Evolutionary conservation across 1,284 basidiomycete species (phyloP).

Genomic region (Lignosus rhinocerotis): DNA sequence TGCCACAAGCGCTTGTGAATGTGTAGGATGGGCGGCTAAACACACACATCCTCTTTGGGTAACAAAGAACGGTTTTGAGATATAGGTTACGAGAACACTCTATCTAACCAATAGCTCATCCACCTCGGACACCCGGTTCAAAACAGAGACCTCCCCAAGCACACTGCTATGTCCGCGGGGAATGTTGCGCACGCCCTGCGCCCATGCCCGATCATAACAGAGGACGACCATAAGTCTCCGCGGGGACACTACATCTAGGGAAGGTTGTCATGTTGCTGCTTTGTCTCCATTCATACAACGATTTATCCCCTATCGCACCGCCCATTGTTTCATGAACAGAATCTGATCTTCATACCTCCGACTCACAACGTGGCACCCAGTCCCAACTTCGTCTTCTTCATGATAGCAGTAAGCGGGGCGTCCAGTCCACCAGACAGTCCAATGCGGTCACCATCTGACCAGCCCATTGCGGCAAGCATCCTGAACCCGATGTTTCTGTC

Average conservation of each 20-base stretch:
- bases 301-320: no score
- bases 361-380: constrained; percentile 51
- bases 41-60: constrained; percentile 1
- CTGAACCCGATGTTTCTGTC: constrained; percentile 73
- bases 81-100: background rate
- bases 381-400: constrained; percentile 75
- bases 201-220: no score
- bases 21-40: background rate
- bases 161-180: no score
- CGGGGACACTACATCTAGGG: no score
- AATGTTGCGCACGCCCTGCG: no score
- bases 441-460: constrained; percentile 70
- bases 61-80: constrained; percentile 1
- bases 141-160: no score
- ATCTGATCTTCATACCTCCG: background rate
- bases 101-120: no score
- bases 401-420: constrained; percentile 68
- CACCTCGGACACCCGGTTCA: no score
- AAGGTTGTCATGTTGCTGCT: no score
- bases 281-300: no score
- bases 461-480: constrained; percentile 78
- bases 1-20: background rate
- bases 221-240: no score
- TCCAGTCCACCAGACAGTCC: constrained; percentile 63
- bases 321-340: no score